Percentiles rank a stretch among this genome's conserved stretches.
Evolutionary conservation across 129 eudicot genomes (phyloP).

Genomic region (Arctium minus): DNA sequence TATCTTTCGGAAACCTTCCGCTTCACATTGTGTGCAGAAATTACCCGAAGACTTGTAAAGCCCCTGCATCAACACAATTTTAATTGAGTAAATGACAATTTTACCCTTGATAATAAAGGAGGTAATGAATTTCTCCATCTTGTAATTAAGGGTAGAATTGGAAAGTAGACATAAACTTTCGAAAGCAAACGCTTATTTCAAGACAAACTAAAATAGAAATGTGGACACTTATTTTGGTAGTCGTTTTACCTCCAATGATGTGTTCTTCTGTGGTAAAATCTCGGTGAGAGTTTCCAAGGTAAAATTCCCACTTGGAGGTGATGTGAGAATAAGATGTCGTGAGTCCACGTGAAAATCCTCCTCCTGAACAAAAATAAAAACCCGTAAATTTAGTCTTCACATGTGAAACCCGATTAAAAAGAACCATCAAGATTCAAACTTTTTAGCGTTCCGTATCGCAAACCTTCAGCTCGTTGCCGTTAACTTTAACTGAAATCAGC

Average conservation of each 20-base stretch:
- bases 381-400: neutral
- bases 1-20: slow-evolving; percentile 95
- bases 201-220: neutral
- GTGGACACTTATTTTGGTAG: neutral
- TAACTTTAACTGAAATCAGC: slow-evolving; percentile 60
- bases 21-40: slow-evolving; percentile 99
- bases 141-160: neutral
- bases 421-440: neutral
- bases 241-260: slow-evolving; percentile 73
- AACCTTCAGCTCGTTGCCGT: slow-evolving; percentile 68
- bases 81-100: neutral
- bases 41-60: slow-evolving; percentile 95
- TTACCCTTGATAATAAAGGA: neutral
- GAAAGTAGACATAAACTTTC: neutral
- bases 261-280: slow-evolving; percentile 75
- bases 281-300: slow-evolving; percentile 69
- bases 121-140: neutral
- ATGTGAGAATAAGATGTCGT: slow-evolving; percentile 58
- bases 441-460: neutral
- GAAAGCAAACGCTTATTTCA: too few species aligned
- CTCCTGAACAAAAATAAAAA: slow-evolving; percentile 41
- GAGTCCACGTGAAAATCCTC: slow-evolving; percentile 54
- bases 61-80: slow-evolving; percentile 51
- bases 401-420: neutral
- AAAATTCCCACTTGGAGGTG: slow-evolving; percentile 79